These are phyloP conservation scores for Rhizodiscina lignyota DNA, from an alignment of 495 filamentous ascomycete species.

Conservation along the genomic window DNA sequence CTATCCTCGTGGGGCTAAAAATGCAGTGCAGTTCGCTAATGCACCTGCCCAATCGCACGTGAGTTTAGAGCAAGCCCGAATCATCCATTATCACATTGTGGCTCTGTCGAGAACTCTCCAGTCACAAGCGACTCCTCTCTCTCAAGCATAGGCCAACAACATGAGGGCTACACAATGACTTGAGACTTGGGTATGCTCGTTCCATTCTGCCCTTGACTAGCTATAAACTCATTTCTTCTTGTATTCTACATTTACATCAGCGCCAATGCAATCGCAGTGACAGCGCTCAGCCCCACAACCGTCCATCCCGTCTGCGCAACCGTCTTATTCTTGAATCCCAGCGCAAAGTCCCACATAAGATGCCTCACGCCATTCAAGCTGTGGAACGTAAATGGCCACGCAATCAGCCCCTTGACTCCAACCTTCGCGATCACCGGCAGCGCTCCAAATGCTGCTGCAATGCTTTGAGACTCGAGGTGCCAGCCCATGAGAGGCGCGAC, in stretches of 20 bases:
- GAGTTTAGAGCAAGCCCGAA: no score
- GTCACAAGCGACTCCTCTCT: no score
- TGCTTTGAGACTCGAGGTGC: constrained; percentile 65
- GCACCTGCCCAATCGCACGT: no score
- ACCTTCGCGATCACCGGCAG: constrained; percentile 55
- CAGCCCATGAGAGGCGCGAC: constrained; percentile 62
- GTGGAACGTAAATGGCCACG: constrained; percentile 82
- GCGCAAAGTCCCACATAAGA: constrained; percentile 68
- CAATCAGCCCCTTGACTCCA: constrained; percentile 50
- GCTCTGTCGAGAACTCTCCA: no score
- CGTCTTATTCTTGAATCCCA: constrained; percentile 46
- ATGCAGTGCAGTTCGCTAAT: no score
- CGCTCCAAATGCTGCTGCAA: constrained; percentile 62
- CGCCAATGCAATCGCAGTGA: constrained; percentile 46
- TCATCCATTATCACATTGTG: no score
- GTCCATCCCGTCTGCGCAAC: constrained; percentile 64
- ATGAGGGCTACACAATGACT: no score
- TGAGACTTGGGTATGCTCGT: no score
- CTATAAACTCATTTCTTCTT: no score
- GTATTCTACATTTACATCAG: constrained; percentile 30
- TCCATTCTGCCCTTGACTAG: no score
- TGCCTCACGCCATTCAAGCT: constrained; percentile 76
- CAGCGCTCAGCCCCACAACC: constrained; percentile 49
- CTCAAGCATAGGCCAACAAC: no score
- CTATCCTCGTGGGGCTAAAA: no score